phyloP scores from a whole-genome alignment of 2,329 filamentous ascomycete genomes.

The Neonectria sp. region DNA sequence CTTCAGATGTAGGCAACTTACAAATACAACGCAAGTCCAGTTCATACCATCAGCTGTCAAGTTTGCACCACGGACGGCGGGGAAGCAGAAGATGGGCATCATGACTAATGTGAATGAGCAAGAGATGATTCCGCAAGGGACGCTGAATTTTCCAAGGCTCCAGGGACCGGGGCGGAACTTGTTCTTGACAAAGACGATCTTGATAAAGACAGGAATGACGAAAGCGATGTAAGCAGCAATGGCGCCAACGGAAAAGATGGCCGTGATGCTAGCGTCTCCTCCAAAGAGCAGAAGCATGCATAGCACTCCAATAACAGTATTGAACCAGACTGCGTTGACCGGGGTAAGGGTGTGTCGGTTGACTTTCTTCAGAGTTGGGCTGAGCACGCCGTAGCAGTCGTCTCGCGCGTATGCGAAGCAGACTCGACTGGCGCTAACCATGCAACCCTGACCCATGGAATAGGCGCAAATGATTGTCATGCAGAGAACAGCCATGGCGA shows the following conservation, averaged over 20 bases:
- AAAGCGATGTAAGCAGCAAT: slow-evolving; percentile 32
- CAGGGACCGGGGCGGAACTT: slow-evolving; percentile 33
- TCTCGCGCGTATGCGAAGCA: slow-evolving; percentile 33
- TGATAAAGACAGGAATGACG: slow-evolving; percentile 31
- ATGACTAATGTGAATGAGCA: slow-evolving; percentile 27
- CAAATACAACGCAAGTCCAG: slow-evolving; percentile 32
- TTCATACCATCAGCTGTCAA: slow-evolving; percentile 31
- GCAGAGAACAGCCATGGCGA: slow-evolving; percentile 22
- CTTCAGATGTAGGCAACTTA: neutral
- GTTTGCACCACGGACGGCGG: slow-evolving; percentile 9
- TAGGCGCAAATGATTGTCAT: slow-evolving; percentile 32
- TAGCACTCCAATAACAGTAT: slow-evolving; percentile 27
- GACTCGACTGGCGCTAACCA: slow-evolving; percentile 29
- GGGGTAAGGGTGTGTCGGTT: slow-evolving; percentile 26
- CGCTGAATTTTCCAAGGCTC: slow-evolving; percentile 29
- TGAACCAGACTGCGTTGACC: slow-evolving; percentile 33
- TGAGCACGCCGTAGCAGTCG: slow-evolving; percentile 30
- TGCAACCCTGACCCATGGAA: slow-evolving; percentile 30
- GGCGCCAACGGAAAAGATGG: slow-evolving; percentile 31
- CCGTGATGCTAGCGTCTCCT: slow-evolving; percentile 28
- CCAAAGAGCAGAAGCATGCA: slow-evolving; percentile 32
- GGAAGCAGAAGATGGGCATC: slow-evolving; percentile 35
- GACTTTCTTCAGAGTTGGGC: slow-evolving; percentile 24
- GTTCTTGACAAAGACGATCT: slow-evolving; percentile 29
- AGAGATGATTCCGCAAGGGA: slow-evolving; percentile 18